Evolutionary conservation across 2,329 filamentous ascomycete genomes (phyloP).

Genomic region (Knufia petricola): DNA sequence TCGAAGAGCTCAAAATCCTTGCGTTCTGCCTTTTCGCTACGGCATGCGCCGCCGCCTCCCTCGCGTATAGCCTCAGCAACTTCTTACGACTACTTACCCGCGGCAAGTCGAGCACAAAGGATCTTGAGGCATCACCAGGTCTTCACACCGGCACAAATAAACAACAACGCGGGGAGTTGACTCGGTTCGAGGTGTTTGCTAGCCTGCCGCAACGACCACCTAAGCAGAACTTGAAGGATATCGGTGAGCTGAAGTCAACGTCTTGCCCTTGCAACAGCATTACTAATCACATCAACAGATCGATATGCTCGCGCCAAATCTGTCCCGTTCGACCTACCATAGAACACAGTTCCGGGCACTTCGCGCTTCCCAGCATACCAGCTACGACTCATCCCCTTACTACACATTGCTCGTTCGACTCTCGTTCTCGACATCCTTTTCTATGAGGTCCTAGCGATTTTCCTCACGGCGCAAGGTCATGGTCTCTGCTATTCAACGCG

Average conservation of each 20-base stretch:
- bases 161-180: not conserved
- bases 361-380: not conserved
- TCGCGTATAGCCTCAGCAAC: too few species aligned
- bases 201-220: not conserved
- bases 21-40: slow-evolving; percentile 2
- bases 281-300: not conserved
- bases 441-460: too few species aligned
- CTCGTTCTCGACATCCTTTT: too few species aligned
- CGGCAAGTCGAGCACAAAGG: not conserved
- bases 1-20: not conserved
- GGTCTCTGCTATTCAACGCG: too few species aligned
- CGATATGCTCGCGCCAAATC: not conserved
- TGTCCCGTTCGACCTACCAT: not conserved
- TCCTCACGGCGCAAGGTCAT: too few species aligned
- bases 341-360: not conserved
- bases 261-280: not conserved
- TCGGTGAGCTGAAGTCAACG: not conserved
- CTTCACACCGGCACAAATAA: not conserved
- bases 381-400: not conserved
- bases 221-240: not conserved
- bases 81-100: not conserved
- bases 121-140: not conserved
- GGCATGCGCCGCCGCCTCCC: not conserved
- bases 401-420: not conserved
- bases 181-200: not conserved